These are phyloP conservation scores for Gardenia jasminoides DNA, from an alignment of 257 asterid species.

Conservation along the genomic window DNA sequence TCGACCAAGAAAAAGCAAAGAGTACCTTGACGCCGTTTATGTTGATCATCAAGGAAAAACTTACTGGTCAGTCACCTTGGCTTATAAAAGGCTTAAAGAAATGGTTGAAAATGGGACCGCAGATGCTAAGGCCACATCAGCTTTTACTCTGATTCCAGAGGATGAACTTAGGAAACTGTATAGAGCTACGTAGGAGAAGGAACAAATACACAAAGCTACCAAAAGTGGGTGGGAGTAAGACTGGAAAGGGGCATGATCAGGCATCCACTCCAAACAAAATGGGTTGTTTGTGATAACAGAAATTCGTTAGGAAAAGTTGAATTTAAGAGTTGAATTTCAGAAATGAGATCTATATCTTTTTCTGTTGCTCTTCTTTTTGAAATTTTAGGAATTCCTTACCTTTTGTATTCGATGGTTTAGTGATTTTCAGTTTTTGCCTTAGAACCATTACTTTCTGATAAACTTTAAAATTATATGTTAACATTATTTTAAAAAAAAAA, in stretches of 20 bases:
- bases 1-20: constrained; percentile 56
- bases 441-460: no score
- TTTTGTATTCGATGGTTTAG: no score
- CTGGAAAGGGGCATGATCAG: neutral
- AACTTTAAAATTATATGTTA: no score
- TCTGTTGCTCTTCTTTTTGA: no score
- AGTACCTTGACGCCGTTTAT: constrained; percentile 79
- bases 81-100: constrained; percentile 64
- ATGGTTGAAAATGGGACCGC: constrained; percentile 68
- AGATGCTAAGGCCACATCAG: constrained; percentile 43
- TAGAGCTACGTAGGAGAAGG: constrained; percentile 45
- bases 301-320: no score
- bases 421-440: no score
- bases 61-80: constrained; percentile 88
- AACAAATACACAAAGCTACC: constrained; percentile 31
- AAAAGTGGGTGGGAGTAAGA: constrained; percentile 14
- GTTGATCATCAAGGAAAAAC: constrained; percentile 57
- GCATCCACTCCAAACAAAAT: no score
- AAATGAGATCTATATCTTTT: no score
- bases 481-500: no score
- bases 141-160: constrained; percentile 63
- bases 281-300: no score
- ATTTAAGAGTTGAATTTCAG: no score
- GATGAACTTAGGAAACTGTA: constrained; percentile 58
- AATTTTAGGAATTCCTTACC: no score